Base-by-base conservation (phyloP, 2,329 filamentous ascomycete genomes). In the Colletotrichum coccodes region DNA sequence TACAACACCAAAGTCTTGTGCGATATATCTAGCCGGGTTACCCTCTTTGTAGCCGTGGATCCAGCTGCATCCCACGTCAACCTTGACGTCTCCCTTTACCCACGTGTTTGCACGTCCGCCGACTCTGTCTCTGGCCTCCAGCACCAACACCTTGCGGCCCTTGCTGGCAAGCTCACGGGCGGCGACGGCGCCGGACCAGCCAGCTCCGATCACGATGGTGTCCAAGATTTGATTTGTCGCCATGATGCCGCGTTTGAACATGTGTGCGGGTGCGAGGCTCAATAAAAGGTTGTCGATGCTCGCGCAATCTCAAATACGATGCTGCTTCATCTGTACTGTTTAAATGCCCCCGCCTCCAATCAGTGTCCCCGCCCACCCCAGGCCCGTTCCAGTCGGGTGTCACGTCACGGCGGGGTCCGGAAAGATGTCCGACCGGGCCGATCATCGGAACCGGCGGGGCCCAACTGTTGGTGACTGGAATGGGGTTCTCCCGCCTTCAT, bases 111-210 rank as follows among this genome's bases (percentile, higher is more conserved):
- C 66, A 23, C 65, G 65, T 40, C 72, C 70, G 36, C 71, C 63
- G 46, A 68, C 56, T 32, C 71, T 61, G 52, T 71, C 52, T 46
- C 71, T 60, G 11, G 72, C 64, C 49, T 71, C 66, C 16, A 70
- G 53, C 8, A 72, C 30, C 28, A 68, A 49, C 21, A 70, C 64
- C 18, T 68, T 57, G 34, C 59, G 59, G 28, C 64, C 71, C n/a
- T 60, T 61, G 23, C 54, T 38, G 4, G 58, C 50, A 28, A 72
- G 62, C 30, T 46, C 44, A n/a, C 62, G 64, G 14, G 69, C 70
- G 34, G 68, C 64, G 16, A 64, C 40, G 11, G 68, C 59, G 30
- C 64, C 60, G 26, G 69, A 65, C 58, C 66, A 63, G 49, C 68
- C 70, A 28, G 60, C 71, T 30, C 70, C 70, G 46, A 71, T 64